Conservation (phyloP, 2,329 filamentous ascomycete genomes). For the Fusarium sp. region DNA sequence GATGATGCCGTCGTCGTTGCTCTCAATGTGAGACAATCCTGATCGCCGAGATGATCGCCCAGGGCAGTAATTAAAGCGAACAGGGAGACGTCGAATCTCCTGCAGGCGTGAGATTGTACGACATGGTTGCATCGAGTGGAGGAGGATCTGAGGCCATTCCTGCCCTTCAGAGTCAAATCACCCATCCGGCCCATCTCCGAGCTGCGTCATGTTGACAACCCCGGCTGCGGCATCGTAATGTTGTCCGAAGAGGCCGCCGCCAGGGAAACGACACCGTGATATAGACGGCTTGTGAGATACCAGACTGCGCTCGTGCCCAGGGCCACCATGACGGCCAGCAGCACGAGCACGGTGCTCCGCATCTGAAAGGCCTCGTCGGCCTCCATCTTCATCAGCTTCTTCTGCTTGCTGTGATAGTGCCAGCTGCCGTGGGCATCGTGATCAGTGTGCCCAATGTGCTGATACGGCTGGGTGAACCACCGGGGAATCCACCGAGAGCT, state of each 20-base stretch:
- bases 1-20: background rate
- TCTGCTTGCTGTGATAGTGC: slow-evolving; percentile 68
- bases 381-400: slow-evolving; percentile 72
- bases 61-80: slow-evolving; percentile 2
- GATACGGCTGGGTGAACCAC: slow-evolving; percentile 53
- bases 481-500: slow-evolving; percentile 29
- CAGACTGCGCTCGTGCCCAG: slow-evolving; percentile 21
- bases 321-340: slow-evolving; percentile 53
- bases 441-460: slow-evolving; percentile 42
- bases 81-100: background rate
- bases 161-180: background rate
- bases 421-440: slow-evolving; percentile 46
- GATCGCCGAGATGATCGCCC: slow-evolving; percentile 1
- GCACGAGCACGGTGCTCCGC: slow-evolving; percentile 64
- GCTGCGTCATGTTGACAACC: slow-evolving; percentile 9
- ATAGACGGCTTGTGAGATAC: slow-evolving; percentile 33
- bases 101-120: slow-evolving; percentile 1
- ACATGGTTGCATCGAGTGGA: background rate
- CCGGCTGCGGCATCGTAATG: slow-evolving; percentile 14
- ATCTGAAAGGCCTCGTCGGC: slow-evolving; percentile 73
- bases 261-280: slow-evolving; percentile 17
- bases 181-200: background rate
- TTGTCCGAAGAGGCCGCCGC: slow-evolving; percentile 20
- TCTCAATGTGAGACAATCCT: slow-evolving; percentile 3
- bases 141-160: background rate